Base-by-base conservation (phyloP, 176 grass and related monocot genomes). In the Cocos nucifera region DNA sequence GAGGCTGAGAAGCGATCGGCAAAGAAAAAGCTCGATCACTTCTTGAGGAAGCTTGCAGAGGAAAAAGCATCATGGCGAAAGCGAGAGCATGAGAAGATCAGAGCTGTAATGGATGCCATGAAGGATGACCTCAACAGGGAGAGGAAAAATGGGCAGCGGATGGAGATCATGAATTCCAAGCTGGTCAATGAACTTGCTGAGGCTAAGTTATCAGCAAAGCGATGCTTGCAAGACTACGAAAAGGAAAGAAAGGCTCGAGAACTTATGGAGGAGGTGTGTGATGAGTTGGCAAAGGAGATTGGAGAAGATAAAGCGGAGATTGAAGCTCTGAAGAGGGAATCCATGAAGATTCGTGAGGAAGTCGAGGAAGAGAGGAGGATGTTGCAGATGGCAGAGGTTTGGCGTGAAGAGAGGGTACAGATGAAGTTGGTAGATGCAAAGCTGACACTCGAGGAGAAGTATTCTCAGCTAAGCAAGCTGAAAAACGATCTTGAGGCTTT, bases 361-460 rank as follows among this genome's bases (percentile, higher is more conserved):
- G 57, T 89, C n/a, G 81, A 78, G 72, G 77, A 89, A 77, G 86
- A 89, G 64, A 80, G 78, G 68, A 89, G 71, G 69, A 89, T 81
- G 86, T 72, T 89, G 20, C 86, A 87, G 63, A 72, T 87, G 79
- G 84, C 79, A 8, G 84, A 87, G 68, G 84, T 87, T 77, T 87
- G 84, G 84, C 73, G 84, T 65, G 84, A 87, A 75, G 84, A 87
- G 62, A 75, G 84, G 63, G 84, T 87, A n/a, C 84, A 87, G 22
- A 82, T 87, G 84, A 87, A 87, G 76, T 77, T 87, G 61, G 59
- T 82, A 50, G 84, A 89, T 81, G 86, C 86, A 44, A 89, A 89
- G 48, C 51, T 89, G 51, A 24, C 70, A 77, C 86, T 89, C 61
- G 86, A 89, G 50, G 56, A 80, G 55, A 89, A 84, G 60, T 89